Base-by-base conservation (phyloP, 768 basidiomycete species). In the Mycena albidolilacea region DNA sequence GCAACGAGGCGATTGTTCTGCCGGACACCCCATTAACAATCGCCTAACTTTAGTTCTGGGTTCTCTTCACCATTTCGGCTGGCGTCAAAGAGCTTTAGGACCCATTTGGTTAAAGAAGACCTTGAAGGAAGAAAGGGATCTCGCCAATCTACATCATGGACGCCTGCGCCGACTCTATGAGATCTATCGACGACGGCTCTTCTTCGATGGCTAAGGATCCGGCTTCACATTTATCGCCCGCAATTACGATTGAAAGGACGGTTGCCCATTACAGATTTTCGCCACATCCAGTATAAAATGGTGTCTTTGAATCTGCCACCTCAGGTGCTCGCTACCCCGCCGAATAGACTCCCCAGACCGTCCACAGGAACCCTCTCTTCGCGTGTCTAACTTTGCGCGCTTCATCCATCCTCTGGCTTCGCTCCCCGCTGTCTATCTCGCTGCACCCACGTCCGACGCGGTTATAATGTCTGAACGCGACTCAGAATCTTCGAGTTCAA, bases 131-230 rank as follows among this genome's bases (percentile, higher is more conserved):
- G 69, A 76, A 76, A 80, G 60, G 72, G 71, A 79, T 79, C 75
- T 83, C 82, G 81, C 81, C 74, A 82, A 85, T 83, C 84, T 81
- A 73, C 78, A 79, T 81, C 74, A 78, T 77, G 78, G 60, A 61
- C 19, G 14, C 44, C 46, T 30, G 30, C 30, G 30, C 30, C 30
- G 46, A 65, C 50, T 61, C 46, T 67, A 59, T 73, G 46, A 73
- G 67, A 69, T 73, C 67, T 23, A 38, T 70, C 55, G 11, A 62
- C 64, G 21, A 14, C 57, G n/a, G 38, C 50, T 54, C 69, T 61
- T 37, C 69, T 61, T 37, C 63, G 65, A 70, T 58, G 39, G 37
- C 58, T 38, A 44, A 62, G 15, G 10, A 15, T 41, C 52, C 67
- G 52, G 66, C 62, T 65, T 71, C 55, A 38, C 58, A 35, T 63